Evolutionary conservation across 1,284 basidiomycete species (phyloP).

Genomic region (Ustilago crameri): DNA sequence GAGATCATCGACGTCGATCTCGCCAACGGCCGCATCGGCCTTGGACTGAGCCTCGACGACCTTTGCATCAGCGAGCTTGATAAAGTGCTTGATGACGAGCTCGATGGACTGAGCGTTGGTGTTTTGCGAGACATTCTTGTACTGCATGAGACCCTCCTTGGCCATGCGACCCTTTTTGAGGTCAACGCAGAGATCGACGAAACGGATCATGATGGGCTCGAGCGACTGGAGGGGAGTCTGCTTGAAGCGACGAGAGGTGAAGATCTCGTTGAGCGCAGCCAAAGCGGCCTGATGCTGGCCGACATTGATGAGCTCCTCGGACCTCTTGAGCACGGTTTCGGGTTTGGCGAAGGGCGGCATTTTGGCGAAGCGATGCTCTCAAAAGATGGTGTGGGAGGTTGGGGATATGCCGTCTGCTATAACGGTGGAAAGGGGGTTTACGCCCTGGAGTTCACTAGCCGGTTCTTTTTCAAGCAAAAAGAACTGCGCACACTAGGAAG

Average conservation of each 20-base stretch:
- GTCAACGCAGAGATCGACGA: constrained; percentile 92
- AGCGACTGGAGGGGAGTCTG: constrained; percentile 87
- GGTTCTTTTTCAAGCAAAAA: constrained; percentile 20
- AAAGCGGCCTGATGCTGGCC: constrained; percentile 88
- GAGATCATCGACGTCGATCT: constrained; percentile 70
- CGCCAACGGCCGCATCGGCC: constrained; percentile 66
- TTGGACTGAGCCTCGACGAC: constrained; percentile 65
- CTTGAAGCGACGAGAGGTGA: constrained; percentile 91
- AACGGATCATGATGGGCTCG: constrained; percentile 92
- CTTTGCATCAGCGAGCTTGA: constrained; percentile 87
- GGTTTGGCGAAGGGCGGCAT: constrained; percentile 88
- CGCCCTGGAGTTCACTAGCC: constrained; percentile 50
- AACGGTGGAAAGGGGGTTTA: constrained; percentile 9
- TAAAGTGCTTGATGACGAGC: constrained; percentile 87
- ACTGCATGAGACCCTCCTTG: constrained; percentile 86
- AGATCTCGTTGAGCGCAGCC: constrained; percentile 89
- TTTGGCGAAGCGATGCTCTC: constrained; percentile 6
- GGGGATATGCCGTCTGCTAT: constrained; percentile 41
- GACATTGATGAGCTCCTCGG: constrained; percentile 89
- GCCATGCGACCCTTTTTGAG: constrained; percentile 92
- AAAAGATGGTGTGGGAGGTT: constrained; percentile 5
- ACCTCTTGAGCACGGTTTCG: constrained; percentile 87
- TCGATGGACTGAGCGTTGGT: constrained; percentile 91
- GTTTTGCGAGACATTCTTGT: constrained; percentile 84
- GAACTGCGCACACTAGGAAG: constrained; percentile 49